Evolutionary conservation across 2,329 filamentous ascomycete genomes (phyloP), one percentile per base, ranked within the genome.

Genomic region (Massarina eburnea): DNA sequence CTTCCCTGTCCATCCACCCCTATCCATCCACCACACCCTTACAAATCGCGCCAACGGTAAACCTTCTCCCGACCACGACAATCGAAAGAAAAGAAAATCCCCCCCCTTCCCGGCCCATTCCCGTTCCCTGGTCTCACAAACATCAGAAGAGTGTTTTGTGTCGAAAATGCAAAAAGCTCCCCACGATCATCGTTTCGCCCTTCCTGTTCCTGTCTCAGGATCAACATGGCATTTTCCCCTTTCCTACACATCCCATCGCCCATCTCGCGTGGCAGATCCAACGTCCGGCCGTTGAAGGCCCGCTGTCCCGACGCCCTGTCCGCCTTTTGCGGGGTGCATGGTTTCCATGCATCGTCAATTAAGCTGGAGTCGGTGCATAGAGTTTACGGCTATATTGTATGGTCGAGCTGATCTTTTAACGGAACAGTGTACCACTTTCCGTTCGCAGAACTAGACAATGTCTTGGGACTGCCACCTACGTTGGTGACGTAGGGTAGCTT

Each of bases 141-240:
- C 22, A 36, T 17, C 15, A 12, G 30, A 35, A 30, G 12, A 33
- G 35, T 33, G 35, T 32, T 37, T 12, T 32, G 27, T 8, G 12
- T 37, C 21, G 14, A 26, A 24, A 3, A 24, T n/a, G 29, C 6
- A 19, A 30, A 40, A 17, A 17, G 21, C 22, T 21, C 21, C 15
- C 20, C n/a, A 37, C 24, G 49, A 52, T 49, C 45, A 39, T 40
- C 46, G 46, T 44, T 43, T 44, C 43, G 29, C 35, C 24, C 39
- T 49, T 44, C 49, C 46, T 49, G 49, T 52, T 49, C 49, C 49
- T 48, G 49, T 49, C 43, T 41, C 49, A 39, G n/a, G 27, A 7
- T 30, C 6, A 8, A 8, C 27, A 30, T 14, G 27, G 27, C 5
- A 8, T 14, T 30, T 14, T 14, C 6, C 27, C 12, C 27, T 8